A percentile compares a stretch with the other conserved stretches of the same genome.
Evolutionary conservation across 2,329 filamentous ascomycete species (phyloP).

Genomic region (Achaetomium macrosporum): DNA sequence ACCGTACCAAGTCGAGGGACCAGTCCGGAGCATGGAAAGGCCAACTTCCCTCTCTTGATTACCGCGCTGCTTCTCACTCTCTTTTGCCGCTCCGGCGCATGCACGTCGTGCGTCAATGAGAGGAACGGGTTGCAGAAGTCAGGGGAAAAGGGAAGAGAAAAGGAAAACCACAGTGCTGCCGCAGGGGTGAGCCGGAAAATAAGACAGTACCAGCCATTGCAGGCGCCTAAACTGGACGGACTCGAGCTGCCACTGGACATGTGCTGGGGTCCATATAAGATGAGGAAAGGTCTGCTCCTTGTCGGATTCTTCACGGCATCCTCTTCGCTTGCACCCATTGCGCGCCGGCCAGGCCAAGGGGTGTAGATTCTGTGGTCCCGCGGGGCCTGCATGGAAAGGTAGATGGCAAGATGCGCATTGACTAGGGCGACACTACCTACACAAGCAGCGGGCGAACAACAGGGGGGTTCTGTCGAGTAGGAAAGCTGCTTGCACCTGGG

Average conservation of each 20-base stretch:
- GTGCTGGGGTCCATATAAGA: conserved; percentile 1
- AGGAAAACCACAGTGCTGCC: conserved; percentile 18
- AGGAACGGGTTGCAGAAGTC: conserved; percentile 12
- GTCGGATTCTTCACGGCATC: conserved; percentile 10
- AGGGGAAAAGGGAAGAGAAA: conserved; percentile 13
- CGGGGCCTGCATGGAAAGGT: conserved; percentile 21
- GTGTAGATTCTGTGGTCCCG: conserved; percentile 6
- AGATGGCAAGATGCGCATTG: conserved; percentile 25
- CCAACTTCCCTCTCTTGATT: conserved; percentile 2
- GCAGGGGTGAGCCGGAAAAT: conserved; percentile 34
- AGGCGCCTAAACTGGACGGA: conserved; percentile 38
- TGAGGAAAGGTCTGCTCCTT: not conserved
- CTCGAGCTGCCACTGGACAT: conserved; percentile 40
- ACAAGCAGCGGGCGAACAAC: conserved; percentile 19
- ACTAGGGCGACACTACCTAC: conserved; percentile 22
- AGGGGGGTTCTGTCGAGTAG: conserved; percentile 19
- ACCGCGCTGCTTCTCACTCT: conserved; percentile 5
- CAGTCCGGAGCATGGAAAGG: conserved; percentile 8
- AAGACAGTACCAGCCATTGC: conserved; percentile 37
- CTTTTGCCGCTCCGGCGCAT: conserved; percentile 11
- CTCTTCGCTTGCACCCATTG: conserved; percentile 14
- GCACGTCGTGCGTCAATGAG: conserved; percentile 10
- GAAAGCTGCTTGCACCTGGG: conserved; percentile 14
- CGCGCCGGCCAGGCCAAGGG: conserved; percentile 16
- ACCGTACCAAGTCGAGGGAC: not conserved